These are phyloP conservation scores for Aspergillus sp. DNA, from an alignment of 2,329 filamentous ascomycete species.

Conservation along the genomic window DNA sequence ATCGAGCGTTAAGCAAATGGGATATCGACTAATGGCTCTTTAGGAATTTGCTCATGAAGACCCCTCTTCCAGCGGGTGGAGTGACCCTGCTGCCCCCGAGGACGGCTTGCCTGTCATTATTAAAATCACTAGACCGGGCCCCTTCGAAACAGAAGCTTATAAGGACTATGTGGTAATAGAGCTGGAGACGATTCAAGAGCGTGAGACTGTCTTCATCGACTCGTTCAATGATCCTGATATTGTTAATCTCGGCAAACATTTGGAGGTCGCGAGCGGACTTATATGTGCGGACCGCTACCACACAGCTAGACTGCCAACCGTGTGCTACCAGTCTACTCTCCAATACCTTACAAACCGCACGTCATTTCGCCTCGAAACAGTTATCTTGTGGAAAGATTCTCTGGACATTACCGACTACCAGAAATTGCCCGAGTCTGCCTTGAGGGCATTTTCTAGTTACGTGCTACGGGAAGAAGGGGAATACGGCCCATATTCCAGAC, in stretches of 20 bases:
- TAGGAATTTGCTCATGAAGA: slow-evolving; percentile 21
- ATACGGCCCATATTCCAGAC: neutral
- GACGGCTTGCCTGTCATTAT: slow-evolving; percentile 23
- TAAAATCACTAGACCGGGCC: slow-evolving; percentile 7
- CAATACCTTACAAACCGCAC: slow-evolving; percentile 16
- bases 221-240: slow-evolving; percentile 16
- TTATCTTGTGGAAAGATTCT: slow-evolving; percentile 38
- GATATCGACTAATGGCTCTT: neutral
- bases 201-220: slow-evolving; percentile 21
- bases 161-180: slow-evolving; percentile 21
- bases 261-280: slow-evolving; percentile 23
- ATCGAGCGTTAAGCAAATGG: neutral
- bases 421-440: slow-evolving; percentile 16
- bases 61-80: neutral
- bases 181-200: slow-evolving; percentile 18
- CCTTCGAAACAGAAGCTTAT: neutral
- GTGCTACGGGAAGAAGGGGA: slow-evolving; percentile 24
- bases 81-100: neutral
- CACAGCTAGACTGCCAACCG: slow-evolving; percentile 19
- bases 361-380: slow-evolving; percentile 30
- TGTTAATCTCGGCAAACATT: slow-evolving; percentile 22
- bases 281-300: slow-evolving; percentile 27
- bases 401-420: slow-evolving; percentile 24
- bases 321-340: slow-evolving; percentile 35
- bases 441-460: slow-evolving; percentile 30